Base-by-base conservation (phyloP, 1,139 yeast species). In the Suhomyces wounanorum region DNA sequence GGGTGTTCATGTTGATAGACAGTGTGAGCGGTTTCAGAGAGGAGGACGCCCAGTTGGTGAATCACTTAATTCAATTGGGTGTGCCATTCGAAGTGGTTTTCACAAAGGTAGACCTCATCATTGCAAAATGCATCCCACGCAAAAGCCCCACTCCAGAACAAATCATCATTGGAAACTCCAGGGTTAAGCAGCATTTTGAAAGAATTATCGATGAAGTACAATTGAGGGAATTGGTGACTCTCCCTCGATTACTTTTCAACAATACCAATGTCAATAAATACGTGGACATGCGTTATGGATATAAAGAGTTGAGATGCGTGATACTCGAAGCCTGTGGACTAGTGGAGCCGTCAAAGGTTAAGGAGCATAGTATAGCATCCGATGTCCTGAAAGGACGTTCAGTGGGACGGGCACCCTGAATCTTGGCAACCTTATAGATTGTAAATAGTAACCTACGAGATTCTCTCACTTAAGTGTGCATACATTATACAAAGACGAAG, bases 71-170 rank as follows among this genome's bases (percentile, higher is more conserved):
- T 1, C 70, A 71, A 1, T 61, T 69, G 45, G 96, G 94, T 0
- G 73, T 85, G 1, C 82, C 88, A 0, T 88, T 86, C 68, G 94
- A 88, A 55, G 66, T 90, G 5, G 79, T 90, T 0, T 81, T 89
- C 63, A 90, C 96, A 23, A 90, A 90, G 62, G 79, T 84, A 44
- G 96, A 89, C 62, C 77, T 78, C 51, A 61, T 84, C 10, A 61
- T 75, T 14, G 55, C 60, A 14, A 68, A 63, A 45, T 51, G 49
- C 46, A 59, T 64, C 62, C 56, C 55, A 16, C 52, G 42, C 44
- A 47, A 56, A 28, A 45, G 53, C 30, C 51, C 48, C 16, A 44
- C 52, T 3, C 52, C 51, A 8, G 52, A 57, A 7, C 40, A 47
- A 40, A 55, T 62, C 5, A 52, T 53, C 13, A 49, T 52, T 11